Evolutionary conservation across 805 yeast genomes (phyloP), one percentile per base, ranked within the genome.

Genomic region (Kodamaea neixiangensis): DNA sequence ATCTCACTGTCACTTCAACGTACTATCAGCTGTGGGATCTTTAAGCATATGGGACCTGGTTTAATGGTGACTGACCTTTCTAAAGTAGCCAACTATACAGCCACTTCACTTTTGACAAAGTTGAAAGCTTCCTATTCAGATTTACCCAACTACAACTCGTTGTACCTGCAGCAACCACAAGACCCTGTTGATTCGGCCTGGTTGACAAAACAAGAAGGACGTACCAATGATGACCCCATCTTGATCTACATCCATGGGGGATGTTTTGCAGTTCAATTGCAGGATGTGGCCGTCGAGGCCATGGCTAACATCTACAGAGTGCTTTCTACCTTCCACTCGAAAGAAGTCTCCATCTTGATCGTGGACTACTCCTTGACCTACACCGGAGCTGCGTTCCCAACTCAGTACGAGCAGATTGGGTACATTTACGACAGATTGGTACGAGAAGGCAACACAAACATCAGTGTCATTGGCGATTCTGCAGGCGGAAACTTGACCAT

Each of bases 401-500:
- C 17, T 15, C 56, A 54, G 25, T 7, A 18, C 31, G 44, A 48
- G 33, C 52, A 54, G 22, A 44, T 43, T 5, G 33, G 14, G 22
- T 18, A 25, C 14, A 38, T 54, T 15, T 48, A 51, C 43, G 51
- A 48, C 21, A 41, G 43, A 35, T 37, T 54, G 42, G 51, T 51
- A 9, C 42, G 19, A 2, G 56, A 54, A 3, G 54, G 56, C 1
- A 14, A 50, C 35, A 45, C 48, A 2, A 51, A 51, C 33, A 48
- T 54, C 22, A 20, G 29, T 4, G 31, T 53, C 1, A 18, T 50
- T 15, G 56, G 56, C 7, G 56, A 54, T 31, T 51, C 53, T 17
- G 56, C 56, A 29, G 56, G 56, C 17, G 56, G 54, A 14, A 51
- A 54, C 47, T 35, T 54, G 29, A 37, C 37, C 5, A 21, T 51